A percentile compares a stretch with the other conserved stretches of the same genome.
phyloP scores from a whole-genome alignment of 805 yeast species.

The Candida succiphila region DNA sequence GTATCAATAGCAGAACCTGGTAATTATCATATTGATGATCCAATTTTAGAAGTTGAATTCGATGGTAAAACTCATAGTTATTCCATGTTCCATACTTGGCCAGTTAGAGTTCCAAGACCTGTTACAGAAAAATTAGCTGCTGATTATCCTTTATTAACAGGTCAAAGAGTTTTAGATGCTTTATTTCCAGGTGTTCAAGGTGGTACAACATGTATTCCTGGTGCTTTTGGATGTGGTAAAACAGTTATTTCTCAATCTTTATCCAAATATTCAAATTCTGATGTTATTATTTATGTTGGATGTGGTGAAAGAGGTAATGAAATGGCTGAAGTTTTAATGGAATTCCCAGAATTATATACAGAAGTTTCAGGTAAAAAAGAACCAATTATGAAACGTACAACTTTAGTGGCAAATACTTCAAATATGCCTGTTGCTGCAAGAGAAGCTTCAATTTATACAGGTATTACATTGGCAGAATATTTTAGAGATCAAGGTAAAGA shows the following conservation, averaged over 20 bases:
- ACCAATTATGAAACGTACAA: slow-evolving; percentile 99
- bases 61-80: slow-evolving; percentile 74
- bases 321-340: slow-evolving; percentile 99
- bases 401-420: slow-evolving; percentile 96
- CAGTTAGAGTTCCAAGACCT: slow-evolving; percentile 99
- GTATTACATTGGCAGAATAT: slow-evolving; percentile 97
- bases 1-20: slow-evolving; percentile 85
- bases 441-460: slow-evolving; percentile 98
- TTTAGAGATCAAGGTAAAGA: slow-evolving; percentile 99
- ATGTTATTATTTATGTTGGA: slow-evolving; percentile 91
- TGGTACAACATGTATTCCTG: slow-evolving; percentile 99
- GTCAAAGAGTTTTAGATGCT: slow-evolving; percentile 97
- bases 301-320: slow-evolving; percentile 97
- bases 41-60: slow-evolving; percentile 87
- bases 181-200: slow-evolving; percentile 99
- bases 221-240: slow-evolving; percentile 99
- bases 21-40: slow-evolving; percentile 82
- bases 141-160: slow-evolving; percentile 90
- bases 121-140: slow-evolving; percentile 92
- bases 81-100: slow-evolving; percentile 99
- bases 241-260: slow-evolving; percentile 96
- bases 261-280: slow-evolving; percentile 96
- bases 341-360: slow-evolving; percentile 94
- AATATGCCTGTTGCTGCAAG: slow-evolving; percentile 99
- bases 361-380: slow-evolving; percentile 90